phyloP scores from a whole-genome alignment of 164 flowering plant genomes.

The Vitis riparia region DNA sequence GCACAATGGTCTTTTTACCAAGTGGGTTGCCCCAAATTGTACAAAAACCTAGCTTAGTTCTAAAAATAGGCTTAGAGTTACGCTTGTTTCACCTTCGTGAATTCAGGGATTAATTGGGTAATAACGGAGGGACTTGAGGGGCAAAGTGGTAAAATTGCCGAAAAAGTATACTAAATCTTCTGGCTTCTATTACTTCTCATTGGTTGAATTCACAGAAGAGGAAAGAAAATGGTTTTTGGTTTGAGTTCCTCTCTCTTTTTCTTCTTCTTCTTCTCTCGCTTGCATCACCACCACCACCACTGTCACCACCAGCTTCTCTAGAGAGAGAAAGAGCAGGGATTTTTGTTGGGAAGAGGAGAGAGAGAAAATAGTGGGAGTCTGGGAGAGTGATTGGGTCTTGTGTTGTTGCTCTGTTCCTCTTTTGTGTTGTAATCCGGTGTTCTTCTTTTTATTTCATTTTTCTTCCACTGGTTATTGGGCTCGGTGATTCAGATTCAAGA shows the following conservation, averaged over 20 bases:
- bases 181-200: constrained; percentile 15
- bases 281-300: not conserved
- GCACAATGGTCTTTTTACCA: not conserved
- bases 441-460: not conserved
- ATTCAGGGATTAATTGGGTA: not conserved
- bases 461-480: not conserved
- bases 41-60: constrained; percentile 10
- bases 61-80: constrained; percentile 2
- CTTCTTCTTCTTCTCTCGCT: not conserved
- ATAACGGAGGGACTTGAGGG: not conserved
- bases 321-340: constrained; percentile 4
- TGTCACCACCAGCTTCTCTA: constrained; percentile 6
- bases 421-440: not conserved
- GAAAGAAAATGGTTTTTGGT: constrained; percentile 12
- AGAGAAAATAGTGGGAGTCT: not conserved
- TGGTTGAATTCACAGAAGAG: constrained; percentile 4
- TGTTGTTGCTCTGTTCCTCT: not conserved
- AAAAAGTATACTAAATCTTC: constrained; percentile 3
- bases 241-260: constrained; percentile 5
- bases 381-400: not conserved
- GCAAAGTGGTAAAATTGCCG: not conserved
- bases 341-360: not conserved
- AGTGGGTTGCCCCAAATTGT: not conserved
- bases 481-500: constrained; percentile 16
- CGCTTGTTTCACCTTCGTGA: no score